Percentiles rank a stretch among this genome's conserved stretches.
phyloP scores from a whole-genome alignment of 2,329 filamentous ascomycete species.

The Diaporthe humulicola region DNA sequence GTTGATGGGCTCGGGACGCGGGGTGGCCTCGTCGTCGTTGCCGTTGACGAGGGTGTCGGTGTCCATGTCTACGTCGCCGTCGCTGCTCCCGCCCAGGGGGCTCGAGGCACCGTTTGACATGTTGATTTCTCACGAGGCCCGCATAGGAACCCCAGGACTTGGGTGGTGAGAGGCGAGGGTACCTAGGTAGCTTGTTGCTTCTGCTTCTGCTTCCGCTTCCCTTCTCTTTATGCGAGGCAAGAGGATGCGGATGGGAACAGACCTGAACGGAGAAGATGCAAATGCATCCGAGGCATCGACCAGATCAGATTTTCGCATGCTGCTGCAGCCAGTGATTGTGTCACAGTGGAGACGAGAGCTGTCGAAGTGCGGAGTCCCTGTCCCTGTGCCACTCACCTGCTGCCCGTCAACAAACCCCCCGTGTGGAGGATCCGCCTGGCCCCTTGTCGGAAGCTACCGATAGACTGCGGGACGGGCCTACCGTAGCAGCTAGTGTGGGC shows the following conservation, averaged over 20 bases:
- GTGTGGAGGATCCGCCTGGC: neutral
- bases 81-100: constrained; percentile 34
- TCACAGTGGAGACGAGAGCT: constrained; percentile 26
- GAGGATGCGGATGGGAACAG: neutral
- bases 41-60: constrained; percentile 33
- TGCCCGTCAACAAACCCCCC: neutral
- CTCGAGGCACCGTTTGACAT: constrained; percentile 35
- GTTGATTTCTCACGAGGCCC: neutral
- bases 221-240: neutral
- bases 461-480: constrained; percentile 22
- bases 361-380: constrained; percentile 13
- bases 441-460: constrained; percentile 30
- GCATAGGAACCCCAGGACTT: constrained; percentile 14
- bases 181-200: neutral
- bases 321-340: constrained; percentile 23
- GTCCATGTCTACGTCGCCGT: constrained; percentile 38
- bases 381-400: constrained; percentile 10
- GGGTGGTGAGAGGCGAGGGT: neutral
- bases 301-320: constrained; percentile 25
- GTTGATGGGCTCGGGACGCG: constrained; percentile 35
- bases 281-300: constrained; percentile 16
- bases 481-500: constrained; percentile 5
- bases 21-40: constrained; percentile 31
- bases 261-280: neutral
- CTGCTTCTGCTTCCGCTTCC: neutral